Evolutionary conservation across 2,329 filamentous ascomycete species (phyloP).

Genomic region (Talaromyces sp.): DNA sequence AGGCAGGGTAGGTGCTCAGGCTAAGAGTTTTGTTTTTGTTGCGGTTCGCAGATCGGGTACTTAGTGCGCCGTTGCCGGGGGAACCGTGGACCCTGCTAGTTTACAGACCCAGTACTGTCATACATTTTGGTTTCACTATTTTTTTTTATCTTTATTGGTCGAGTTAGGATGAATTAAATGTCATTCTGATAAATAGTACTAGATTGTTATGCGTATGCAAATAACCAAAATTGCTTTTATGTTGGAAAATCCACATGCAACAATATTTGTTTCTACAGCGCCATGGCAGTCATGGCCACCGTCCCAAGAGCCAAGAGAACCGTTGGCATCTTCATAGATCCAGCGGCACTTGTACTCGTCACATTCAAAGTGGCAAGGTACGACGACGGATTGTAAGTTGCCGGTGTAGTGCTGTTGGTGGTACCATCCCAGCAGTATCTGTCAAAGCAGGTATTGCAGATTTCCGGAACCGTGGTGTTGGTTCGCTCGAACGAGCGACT

Average conservation of each 20-base stretch:
- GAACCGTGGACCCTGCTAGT: not conserved
- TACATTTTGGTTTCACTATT: too few relatives aligned
- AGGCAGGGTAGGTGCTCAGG: not conserved
- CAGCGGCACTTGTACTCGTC: not conserved
- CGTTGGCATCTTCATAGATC: not conserved
- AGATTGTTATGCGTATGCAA: not conserved
- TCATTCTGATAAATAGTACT: not conserved
- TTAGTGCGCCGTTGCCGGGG: slow-evolving; percentile 8
- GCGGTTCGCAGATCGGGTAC: slow-evolving; percentile 11
- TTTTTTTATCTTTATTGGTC: too few relatives aligned
- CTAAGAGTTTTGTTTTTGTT: slow-evolving; percentile 3
- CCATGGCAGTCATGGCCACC: not conserved
- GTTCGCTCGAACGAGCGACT: slow-evolving; percentile 72
- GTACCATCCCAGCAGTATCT: slow-evolving; percentile 95
- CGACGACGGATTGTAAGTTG: slow-evolving; percentile 42
- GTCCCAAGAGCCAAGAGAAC: not conserved
- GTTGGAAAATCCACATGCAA: not conserved
- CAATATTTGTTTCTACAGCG: not conserved
- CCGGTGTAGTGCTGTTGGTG: slow-evolving; percentile 38
- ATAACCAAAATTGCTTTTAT: not conserved
- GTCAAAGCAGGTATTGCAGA: slow-evolving; percentile 72
- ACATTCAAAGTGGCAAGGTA: not conserved
- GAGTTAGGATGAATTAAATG: not conserved
- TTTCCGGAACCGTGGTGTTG: slow-evolving; percentile 62
- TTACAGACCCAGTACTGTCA: too few relatives aligned